Evolutionary conservation across 257 asterid species (phyloP).

Genomic region (Petrea volubilis): DNA sequence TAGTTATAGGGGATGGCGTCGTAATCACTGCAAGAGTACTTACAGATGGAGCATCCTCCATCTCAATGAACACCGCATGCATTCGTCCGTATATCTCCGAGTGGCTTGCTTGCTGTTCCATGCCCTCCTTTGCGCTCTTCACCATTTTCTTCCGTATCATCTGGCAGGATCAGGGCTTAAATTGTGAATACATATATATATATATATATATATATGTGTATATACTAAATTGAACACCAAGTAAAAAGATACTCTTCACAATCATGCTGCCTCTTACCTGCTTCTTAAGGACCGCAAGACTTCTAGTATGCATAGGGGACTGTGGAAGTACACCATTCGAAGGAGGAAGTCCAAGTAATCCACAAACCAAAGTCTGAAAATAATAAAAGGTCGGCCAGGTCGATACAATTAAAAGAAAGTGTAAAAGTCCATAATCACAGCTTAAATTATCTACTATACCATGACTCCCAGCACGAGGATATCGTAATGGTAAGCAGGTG

Average conservation of each 20-base stretch:
- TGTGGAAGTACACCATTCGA: slow-evolving; percentile 99
- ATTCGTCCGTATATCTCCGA: slow-evolving; percentile 85
- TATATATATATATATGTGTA: too few relatives aligned
- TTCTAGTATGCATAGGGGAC: slow-evolving; percentile 97
- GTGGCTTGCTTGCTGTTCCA: slow-evolving; percentile 70
- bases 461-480: slow-evolving; percentile 71
- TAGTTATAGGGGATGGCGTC: too few relatives aligned
- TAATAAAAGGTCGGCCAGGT: background rate
- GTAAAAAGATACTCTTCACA: background rate
- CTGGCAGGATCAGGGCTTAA: slow-evolving; percentile 35
- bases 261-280: slow-evolving; percentile 59
- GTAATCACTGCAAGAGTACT: slow-evolving; percentile 28
- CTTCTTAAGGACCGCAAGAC: slow-evolving; percentile 89
- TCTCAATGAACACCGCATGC: slow-evolving; percentile 86
- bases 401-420: background rate
- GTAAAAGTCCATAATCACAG: background rate
- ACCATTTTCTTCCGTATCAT: slow-evolving; percentile 80
- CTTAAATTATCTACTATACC: slow-evolving; percentile 51
- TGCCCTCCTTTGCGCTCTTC: slow-evolving; percentile 73
- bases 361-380: slow-evolving; percentile 83
- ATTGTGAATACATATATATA: background rate
- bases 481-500: slow-evolving; percentile 86
- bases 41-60: slow-evolving; percentile 73
- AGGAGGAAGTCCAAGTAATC: slow-evolving; percentile 97
- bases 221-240: background rate